Evolutionary conservation across 352 stramenopile genomes (phyloP), one percentile per base, ranked within the genome.

Genomic region (Chrysophaeum taylorii): DNA sequence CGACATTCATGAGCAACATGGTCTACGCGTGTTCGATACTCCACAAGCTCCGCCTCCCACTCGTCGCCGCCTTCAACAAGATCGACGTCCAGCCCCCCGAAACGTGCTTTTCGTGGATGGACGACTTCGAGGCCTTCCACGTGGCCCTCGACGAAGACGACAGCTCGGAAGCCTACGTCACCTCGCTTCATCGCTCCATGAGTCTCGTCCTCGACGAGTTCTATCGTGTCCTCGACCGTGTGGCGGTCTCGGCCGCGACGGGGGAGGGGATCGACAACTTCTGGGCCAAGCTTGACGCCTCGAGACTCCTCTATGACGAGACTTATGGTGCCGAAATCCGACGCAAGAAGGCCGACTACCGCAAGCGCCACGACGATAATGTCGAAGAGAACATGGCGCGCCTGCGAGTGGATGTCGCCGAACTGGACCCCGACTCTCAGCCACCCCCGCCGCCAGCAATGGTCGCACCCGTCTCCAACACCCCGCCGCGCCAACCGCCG

Each of bases 1-100:
- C 96, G 73, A 99, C 96, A 23, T 99, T 99, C 79, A 99, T 99
- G 94, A 96, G 86, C 77, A 99, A 99, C 80, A 99, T 99, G 95
- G 84, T 99, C 9, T 98, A 99, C 78, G 93, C 94, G 0, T 98
- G 94, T 78, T 96, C 87, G 74, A 98, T 99, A 78, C 79, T 98
- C 53, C 99, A 98, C 85, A 95, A 97, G 75, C 92, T 95, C 29
- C 87, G 92, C 69, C 81, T 99, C 67, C 95, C 95, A 27, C 92
- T 99, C 67, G 89, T 98, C 0, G 80, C 98, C 45, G 90, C 91
- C 39, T 97, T 99, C 78, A 99, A 99, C 81, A 99, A 99, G 83
- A 96, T 87, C 64, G 94, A 98, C 79, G 90, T 97, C 29, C 79
- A 94, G 60, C 85, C 84, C 2, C 89, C 94, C 75, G 90, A 97